Base-by-base conservation (phyloP, 1,284 basidiomycete species). In the Inonotus obliquus region DNA sequence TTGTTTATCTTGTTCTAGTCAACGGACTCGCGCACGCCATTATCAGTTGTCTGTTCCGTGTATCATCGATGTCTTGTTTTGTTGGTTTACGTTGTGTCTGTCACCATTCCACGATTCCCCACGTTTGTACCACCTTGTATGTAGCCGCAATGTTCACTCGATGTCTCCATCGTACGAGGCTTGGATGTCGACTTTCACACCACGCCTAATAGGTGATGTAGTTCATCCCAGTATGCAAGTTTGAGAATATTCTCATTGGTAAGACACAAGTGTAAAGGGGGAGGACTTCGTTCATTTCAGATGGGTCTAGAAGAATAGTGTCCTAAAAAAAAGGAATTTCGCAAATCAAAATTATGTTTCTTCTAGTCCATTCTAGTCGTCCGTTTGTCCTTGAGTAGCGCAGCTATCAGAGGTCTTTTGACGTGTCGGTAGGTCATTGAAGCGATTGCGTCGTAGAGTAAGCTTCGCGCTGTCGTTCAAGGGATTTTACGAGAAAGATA, bases 401-500 rank as follows among this genome's bases (percentile, higher is more conserved):
- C 48, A 49, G 3, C 2, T 7, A 19, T 2, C 2, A 25, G 7
- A 25, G 27, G 21, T 2, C 2, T 13, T 14, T 23, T 17, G 48
- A 23, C 48, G 21, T 5, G 48, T 25, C 23, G 21, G 9, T 29
- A 10, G 23, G 11, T 49, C 48, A 60, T 67, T 64, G 54, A 65
- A 67, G 32, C 32, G 32, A 65, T 67, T 61, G 45, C 59, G 52
- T 61, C 55, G 57, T 63, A 65, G 67, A 70, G 68, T 65, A 68
- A 68, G 65, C 64, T 59, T 47, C 68, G 77, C 80, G 76, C 62
- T 79, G 82, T 63, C 80, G 74, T 73, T 96, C 89, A 61, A 98
- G 83, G 72, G 87, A 84, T 70, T 86, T 86, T 66, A 98, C 87
- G 76, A 96, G 83, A 77, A 84, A 93, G 56, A 95, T 75, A 69